These are phyloP conservation scores for Penicillium sp. DNA, from an alignment of 2,329 filamentous ascomycete genomes.

Conservation along the genomic window DNA sequence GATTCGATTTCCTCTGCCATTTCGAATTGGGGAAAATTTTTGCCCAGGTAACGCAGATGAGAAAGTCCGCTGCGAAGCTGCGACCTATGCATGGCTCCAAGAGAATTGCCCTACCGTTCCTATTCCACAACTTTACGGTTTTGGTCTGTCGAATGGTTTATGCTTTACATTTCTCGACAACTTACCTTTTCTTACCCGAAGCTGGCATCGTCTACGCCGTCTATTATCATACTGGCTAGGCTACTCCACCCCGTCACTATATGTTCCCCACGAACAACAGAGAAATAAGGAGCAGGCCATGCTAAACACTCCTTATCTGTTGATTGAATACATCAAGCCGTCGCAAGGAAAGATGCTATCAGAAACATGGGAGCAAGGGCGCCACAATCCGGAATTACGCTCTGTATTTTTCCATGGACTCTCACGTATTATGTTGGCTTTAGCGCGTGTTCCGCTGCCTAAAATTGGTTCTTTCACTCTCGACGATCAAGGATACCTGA, in stretches of 20 bases:
- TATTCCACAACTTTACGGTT: too few relatives aligned
- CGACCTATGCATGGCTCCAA: too few relatives aligned
- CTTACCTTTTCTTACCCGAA: conserved; percentile 6
- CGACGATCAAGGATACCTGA: conserved; percentile 1
- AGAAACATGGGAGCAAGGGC: conserved; percentile 11
- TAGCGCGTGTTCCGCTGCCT: conserved; percentile 6
- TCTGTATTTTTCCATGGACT: conserved; percentile 6
- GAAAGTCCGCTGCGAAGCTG: too few relatives aligned
- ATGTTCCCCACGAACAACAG: too few relatives aligned
- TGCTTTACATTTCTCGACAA: too few relatives aligned
- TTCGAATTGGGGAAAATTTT: too few relatives aligned
- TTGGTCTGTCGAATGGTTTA: too few relatives aligned
- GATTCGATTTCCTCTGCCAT: too few relatives aligned
- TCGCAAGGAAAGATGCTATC: conserved; percentile 18
- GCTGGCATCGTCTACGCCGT: neutral
- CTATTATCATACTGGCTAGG: neutral
- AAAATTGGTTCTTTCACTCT: conserved; percentile 8
- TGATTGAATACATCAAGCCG: conserved; percentile 18
- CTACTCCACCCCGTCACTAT: neutral
- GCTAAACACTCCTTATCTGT: conserved; percentile 7
- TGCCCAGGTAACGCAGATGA: too few relatives aligned
- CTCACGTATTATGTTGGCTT: conserved; percentile 2
- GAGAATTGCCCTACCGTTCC: too few relatives aligned
- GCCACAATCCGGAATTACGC: conserved; percentile 5
- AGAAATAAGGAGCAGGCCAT: too few relatives aligned